Evolutionary conservation across 768 basidiomycete genomes (phyloP).

Genomic region (Russula compacta): DNA sequence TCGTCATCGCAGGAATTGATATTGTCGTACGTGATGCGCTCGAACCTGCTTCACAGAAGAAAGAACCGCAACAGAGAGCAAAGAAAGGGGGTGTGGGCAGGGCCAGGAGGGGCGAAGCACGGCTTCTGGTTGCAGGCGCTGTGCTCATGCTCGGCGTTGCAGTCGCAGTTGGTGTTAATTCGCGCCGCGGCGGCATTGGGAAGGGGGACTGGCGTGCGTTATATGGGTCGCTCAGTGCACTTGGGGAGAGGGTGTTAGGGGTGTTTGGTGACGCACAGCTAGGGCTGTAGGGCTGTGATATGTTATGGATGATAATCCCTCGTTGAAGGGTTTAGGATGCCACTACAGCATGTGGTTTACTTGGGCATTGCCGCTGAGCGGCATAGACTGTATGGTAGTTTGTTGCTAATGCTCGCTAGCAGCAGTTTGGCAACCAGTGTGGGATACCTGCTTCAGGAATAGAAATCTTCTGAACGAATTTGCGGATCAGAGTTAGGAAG

Average conservation of each 20-base stretch:
- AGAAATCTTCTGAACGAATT: no score
- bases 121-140: slow-evolving; percentile 48
- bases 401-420: background rate
- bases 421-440: background rate
- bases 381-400: background rate
- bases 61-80: slow-evolving; percentile 13
- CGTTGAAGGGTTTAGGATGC: background rate
- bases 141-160: slow-evolving; percentile 64
- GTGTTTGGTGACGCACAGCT: background rate
- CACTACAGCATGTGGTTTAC: background rate
- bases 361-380: background rate
- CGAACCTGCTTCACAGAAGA: slow-evolving; percentile 26
- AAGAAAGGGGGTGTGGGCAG: slow-evolving; percentile 7
- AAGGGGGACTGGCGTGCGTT: background rate
- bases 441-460: background rate
- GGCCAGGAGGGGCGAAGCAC: slow-evolving; percentile 20
- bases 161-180: slow-evolving; percentile 39
- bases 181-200: slow-evolving; percentile 1
- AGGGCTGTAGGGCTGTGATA: slow-evolving; percentile 1
- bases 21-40: slow-evolving; percentile 43
- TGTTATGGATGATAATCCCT: background rate
- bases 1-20: slow-evolving; percentile 46
- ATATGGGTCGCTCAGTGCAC: background rate
- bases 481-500: no score
- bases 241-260: slow-evolving; percentile 13